Base-by-base conservation (phyloP, 2,329 filamentous ascomycete genomes). In the Xylariaceae sp. region DNA sequence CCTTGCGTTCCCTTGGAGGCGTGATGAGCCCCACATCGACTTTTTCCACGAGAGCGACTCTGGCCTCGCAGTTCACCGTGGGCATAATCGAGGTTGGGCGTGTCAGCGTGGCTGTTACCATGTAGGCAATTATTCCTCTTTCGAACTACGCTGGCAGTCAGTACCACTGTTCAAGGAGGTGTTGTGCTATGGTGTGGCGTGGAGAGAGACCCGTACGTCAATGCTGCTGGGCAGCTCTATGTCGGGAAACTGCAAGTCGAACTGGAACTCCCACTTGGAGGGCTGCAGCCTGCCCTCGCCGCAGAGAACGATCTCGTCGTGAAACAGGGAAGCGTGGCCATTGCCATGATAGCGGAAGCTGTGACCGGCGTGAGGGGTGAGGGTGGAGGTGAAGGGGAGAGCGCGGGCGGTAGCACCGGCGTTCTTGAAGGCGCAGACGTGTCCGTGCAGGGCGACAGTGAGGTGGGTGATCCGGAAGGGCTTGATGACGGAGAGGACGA, bases 111-210 rank as follows among this genome's bases (percentile, higher is more conserved):
- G 92, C 87, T 6, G 89, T 92, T 60, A 97, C 81, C 73, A 92
- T 83, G 71, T 97, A 99, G 17, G 87, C 86, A 61, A 99, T 89
- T 2, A 89, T 91, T 33, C 94, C 94, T 64, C 92, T 85, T 71
- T 97, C 94, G 68, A 99, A 99, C 90, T 97, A 68, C 38, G 42
- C 36, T 48, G 39, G 17, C 19, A 22, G 47, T 62, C 32, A 60
- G 56, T 50, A 47, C 18, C 15, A 38, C 17, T 52, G 40, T 19
- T 27, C 38, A 31, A 22, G 18, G 42, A 42, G 32, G 19, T 32
- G 35, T 42, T 19, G 35, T 42, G 58, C 38, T 56, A 51, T 42
- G 43, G 42, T 38, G 47, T 43, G 51, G n/a, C n/a, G n/a, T n/a
- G n/a, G n/a, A n/a, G n/a, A n/a, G 47, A 49, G 42, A 44, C 60